Conservation (phyloP, 129 eudicot species). For the Artemisia annua region DNA sequence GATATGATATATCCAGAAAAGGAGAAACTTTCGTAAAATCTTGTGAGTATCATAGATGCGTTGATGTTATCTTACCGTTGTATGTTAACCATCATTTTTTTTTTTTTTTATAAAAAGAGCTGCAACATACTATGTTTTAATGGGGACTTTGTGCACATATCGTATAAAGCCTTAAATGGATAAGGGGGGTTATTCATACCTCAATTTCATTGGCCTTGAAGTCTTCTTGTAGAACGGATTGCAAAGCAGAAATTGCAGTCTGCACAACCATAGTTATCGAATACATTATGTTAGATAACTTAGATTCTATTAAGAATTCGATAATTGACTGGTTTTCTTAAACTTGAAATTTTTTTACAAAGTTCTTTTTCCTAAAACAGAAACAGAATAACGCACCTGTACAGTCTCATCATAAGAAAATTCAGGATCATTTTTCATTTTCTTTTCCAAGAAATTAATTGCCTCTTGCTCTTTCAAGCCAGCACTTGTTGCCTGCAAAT, state of each 20-base stretch:
- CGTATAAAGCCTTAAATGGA: background rate
- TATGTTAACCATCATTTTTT: background rate
- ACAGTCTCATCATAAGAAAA: too few species aligned
- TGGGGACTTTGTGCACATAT: background rate
- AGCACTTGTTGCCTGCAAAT: too few species aligned
- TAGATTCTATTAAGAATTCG: background rate
- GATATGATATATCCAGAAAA: background rate
- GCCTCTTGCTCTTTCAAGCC: too few species aligned
- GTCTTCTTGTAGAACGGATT: slow-evolving; percentile 95
- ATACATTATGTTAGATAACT: slow-evolving; percentile 16
- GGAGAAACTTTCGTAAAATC: background rate
- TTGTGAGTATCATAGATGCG: background rate
- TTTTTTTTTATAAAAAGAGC: background rate
- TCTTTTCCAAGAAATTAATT: too few species aligned
- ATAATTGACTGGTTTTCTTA: background rate
- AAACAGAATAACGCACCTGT: too few species aligned
- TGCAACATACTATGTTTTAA: background rate
- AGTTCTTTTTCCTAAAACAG: background rate
- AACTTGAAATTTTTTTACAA: background rate
- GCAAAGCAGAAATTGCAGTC: slow-evolving; percentile 98
- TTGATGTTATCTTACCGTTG: background rate
- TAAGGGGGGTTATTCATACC: slow-evolving; percentile 36
- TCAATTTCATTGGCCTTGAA: slow-evolving; percentile 98
- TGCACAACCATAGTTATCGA: slow-evolving; percentile 28
- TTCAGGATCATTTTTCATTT: too few species aligned